Evolutionary conservation across 768 basidiomycete genomes (phyloP), one percentile per base, ranked within the genome.

Genomic region (Naganishia randhawae): DNA sequence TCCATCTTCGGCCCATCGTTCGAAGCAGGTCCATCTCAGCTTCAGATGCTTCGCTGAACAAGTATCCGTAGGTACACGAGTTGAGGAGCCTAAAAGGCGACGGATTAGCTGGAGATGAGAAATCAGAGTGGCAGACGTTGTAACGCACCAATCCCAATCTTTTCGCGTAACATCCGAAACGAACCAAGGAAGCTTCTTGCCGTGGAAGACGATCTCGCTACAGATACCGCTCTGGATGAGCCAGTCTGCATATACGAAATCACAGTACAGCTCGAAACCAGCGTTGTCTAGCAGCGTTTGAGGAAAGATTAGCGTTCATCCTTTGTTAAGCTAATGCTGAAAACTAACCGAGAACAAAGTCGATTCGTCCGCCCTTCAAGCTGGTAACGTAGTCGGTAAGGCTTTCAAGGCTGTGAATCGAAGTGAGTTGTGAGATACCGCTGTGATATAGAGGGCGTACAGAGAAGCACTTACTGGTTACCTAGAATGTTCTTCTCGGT

Each of bases 401-500:
- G 9, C 84, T 83, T 74, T 86, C 87, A 57, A 92, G 86, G 67
- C 57, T 61, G 75, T 64, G 8, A 25, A 14, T 10, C 22, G 22
- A 22, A 61, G 1, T n/a, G n/a, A 27, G 1, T 25, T 10, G 7
- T 61, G 19, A 41, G 35, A 39, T 33, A 6, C n/a, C 25, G n/a
- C 85, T 81, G 22, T 88, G 85, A 90, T 91, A 93, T 10, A 92
- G 48, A 81, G 76, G 70, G 91, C 82, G 75, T 92, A 84, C 10
- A 39, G 9, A 25, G 16, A 61, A 29, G 3, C 22, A 61, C 57
- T 39, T 29, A 61, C 57, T 70, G 42, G 80, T 96, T 95, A 39
- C 92, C 93, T 33, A 96, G 83, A 71, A 96, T 96, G 77, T 96
- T 96, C 82, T 94, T 93, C 81, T 95, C 92, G 1, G 94, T 93